Evolutionary conservation across 805 yeast genomes (phyloP).

Genomic region (Yarrowia alimentaria): DNA sequence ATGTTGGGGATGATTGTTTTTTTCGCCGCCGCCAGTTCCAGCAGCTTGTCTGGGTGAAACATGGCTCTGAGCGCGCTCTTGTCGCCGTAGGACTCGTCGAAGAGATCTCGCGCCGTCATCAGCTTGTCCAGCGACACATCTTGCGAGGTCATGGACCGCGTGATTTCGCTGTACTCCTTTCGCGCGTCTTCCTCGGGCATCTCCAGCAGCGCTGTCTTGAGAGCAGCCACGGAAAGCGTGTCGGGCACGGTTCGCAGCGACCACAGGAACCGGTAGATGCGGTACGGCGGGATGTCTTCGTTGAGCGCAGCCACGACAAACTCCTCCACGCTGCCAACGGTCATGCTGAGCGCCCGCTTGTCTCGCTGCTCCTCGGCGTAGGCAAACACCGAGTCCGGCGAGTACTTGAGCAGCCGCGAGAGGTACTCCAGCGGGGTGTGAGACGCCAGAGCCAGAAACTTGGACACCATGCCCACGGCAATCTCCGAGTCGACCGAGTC

Average conservation of each 20-base stretch:
- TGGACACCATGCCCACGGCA: not conserved
- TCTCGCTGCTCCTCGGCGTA: not conserved
- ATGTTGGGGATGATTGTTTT: conserved; percentile 23
- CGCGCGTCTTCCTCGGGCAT: conserved; percentile 2
- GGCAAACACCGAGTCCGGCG: conserved; percentile 1
- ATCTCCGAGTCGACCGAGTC: not conserved
- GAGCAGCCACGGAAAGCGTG: conserved; percentile 2
- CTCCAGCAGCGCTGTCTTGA: conserved; percentile 5
- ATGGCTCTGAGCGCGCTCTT: too few relatives aligned
- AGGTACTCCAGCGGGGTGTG: conserved; percentile 3
- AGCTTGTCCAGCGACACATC: conserved; percentile 7
- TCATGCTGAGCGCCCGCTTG: not conserved
- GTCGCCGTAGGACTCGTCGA: conserved; percentile 1
- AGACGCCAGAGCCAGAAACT: conserved; percentile 3
- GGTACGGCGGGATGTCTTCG: not conserved
- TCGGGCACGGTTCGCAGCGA: not conserved
- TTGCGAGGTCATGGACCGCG: not conserved
- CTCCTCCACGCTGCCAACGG: conserved; percentile 1
- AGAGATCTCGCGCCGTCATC: conserved; percentile 3
- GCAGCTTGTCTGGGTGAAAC: too few relatives aligned
- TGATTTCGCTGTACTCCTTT: not conserved
- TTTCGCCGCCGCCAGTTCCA: too few relatives aligned
- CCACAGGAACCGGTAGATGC: not conserved
- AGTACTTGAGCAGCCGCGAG: not conserved
- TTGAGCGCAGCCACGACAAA: not conserved